These are phyloP conservation scores for Conticribra guillardii DNA, from an alignment of 108 stramenopile species.

Conservation along the genomic window DNA sequence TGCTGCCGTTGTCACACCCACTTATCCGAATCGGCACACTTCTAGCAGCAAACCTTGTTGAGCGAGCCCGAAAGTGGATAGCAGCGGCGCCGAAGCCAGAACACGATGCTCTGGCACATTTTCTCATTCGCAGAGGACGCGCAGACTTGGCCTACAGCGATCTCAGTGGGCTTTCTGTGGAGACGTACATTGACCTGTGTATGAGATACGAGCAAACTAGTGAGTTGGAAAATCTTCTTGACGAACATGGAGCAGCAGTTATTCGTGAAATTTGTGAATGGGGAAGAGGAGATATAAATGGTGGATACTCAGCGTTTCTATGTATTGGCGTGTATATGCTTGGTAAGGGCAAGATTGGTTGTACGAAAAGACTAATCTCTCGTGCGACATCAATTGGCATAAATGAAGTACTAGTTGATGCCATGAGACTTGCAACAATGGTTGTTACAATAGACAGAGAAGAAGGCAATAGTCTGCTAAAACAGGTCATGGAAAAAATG, in stretches of 20 bases:
- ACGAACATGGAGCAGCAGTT: conserved; percentile 54
- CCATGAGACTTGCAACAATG: conserved; percentile 41
- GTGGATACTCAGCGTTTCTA: conserved; percentile 54
- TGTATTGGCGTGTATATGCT: conserved; percentile 73
- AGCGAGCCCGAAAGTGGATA: conserved; percentile 78
- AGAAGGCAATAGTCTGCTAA: conserved; percentile 19
- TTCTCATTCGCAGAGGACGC: conserved; percentile 76
- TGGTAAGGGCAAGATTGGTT: conserved; percentile 61
- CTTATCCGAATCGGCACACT: conserved; percentile 76
- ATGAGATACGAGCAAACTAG: conserved; percentile 67
- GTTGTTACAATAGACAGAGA: conserved; percentile 28
- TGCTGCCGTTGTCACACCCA: conserved; percentile 66
- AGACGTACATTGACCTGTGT: conserved; percentile 71
- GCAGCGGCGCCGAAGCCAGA: conserved; percentile 55
- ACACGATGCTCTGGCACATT: conserved; percentile 72
- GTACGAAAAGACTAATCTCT: conserved; percentile 18
- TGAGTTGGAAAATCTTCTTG: conserved; percentile 65
- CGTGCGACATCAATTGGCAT: conserved; percentile 27
- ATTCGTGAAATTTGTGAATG: conserved; percentile 59
- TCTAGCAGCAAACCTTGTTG: conserved; percentile 64
- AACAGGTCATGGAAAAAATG: conserved; percentile 20
- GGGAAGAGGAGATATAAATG: conserved; percentile 58
- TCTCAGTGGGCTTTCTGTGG: conserved; percentile 70
- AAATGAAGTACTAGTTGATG: conserved; percentile 33
- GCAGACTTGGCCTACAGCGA: conserved; percentile 62